phyloP scores from a whole-genome alignment of 2,329 filamentous ascomycete genomes.

The Fusarium austroafricanum region DNA sequence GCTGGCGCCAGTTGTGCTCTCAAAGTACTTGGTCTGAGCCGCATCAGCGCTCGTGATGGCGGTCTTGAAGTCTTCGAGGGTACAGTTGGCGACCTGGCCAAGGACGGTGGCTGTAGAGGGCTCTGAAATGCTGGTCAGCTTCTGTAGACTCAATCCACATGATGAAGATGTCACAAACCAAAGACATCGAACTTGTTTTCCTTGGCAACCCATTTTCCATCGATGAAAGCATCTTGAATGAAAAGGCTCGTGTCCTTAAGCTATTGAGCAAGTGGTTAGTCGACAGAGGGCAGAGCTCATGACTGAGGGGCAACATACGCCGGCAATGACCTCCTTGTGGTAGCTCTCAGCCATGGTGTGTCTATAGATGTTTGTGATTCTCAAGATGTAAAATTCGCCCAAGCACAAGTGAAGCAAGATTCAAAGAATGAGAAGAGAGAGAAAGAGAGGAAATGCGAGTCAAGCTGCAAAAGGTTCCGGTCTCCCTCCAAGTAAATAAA shows the following conservation, averaged over 20 bases:
- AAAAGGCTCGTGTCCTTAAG: slow-evolving; percentile 46
- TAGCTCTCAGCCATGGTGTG: slow-evolving; percentile 45
- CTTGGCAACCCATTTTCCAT: slow-evolving; percentile 46
- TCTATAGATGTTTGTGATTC: slow-evolving; percentile 4
- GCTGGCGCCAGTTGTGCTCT: slow-evolving; percentile 45
- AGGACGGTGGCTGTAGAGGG: slow-evolving; percentile 46
- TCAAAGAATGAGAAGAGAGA: slow-evolving; percentile 2
- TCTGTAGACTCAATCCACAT: not conserved
- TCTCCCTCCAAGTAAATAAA: slow-evolving; percentile 22
- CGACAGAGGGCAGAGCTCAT: slow-evolving; percentile 25
- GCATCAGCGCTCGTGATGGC: slow-evolving; percentile 45
- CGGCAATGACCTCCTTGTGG: slow-evolving; percentile 46
- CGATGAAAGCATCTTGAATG: slow-evolving; percentile 47
- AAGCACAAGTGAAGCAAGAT: slow-evolving; percentile 6
- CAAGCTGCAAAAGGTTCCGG: slow-evolving; percentile 10
- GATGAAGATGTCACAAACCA: slow-evolving; percentile 27
- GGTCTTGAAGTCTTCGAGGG: slow-evolving; percentile 44
- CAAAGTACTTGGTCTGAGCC: slow-evolving; percentile 44
- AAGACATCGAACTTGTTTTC: slow-evolving; percentile 48
- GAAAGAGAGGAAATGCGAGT: not conserved
- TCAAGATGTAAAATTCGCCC: slow-evolving; percentile 14
- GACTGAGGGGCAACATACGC: slow-evolving; percentile 41
- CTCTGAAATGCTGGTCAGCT: slow-evolving; percentile 32
- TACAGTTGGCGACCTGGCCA: slow-evolving; percentile 45
- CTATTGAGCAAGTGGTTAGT: slow-evolving; percentile 35